phyloP scores from a whole-genome alignment of 345 rosid genomes.

The Arabis hirsuta region DNA sequence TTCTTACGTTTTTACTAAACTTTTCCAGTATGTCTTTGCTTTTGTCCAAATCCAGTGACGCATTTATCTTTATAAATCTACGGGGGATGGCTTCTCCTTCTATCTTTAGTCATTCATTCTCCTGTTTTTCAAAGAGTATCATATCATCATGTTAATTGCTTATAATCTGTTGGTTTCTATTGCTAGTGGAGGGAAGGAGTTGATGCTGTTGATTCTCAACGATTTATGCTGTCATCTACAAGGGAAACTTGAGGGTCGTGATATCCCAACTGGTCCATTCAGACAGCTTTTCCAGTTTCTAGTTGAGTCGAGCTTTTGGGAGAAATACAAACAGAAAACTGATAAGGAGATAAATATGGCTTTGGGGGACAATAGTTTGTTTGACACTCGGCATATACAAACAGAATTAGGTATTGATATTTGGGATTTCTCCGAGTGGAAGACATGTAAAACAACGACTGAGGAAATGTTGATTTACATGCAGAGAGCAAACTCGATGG shows the following conservation, averaged over 20 bases:
- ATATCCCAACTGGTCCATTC: conserved; percentile 78
- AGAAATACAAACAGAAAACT: conserved; percentile 51
- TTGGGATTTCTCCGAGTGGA: conserved; percentile 91
- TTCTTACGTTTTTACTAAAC: conserved; percentile 4
- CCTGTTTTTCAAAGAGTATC: conserved; percentile 19
- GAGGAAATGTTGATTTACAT: conserved; percentile 69
- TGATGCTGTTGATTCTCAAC: conserved; percentile 62
- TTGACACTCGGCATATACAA: conserved; percentile 53
- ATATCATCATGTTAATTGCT: not conserved
- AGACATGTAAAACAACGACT: conserved; percentile 60
- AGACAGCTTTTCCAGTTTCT: conserved; percentile 80
- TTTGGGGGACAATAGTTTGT: conserved; percentile 48
- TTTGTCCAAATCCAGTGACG: not conserved
- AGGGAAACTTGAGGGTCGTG: conserved; percentile 92
- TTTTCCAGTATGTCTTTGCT: conserved; percentile 17
- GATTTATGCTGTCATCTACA: conserved; percentile 83
- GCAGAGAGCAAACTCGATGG: conserved; percentile 67
- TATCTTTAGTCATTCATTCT: conserved; percentile 16
- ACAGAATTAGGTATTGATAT: conserved; percentile 63
- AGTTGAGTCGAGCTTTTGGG: conserved; percentile 59
- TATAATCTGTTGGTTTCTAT: conserved; percentile 38
- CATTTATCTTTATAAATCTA: conserved; percentile 5
- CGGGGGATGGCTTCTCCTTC: conserved; percentile 21
- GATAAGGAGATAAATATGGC: conserved; percentile 38
- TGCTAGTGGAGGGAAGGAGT: conserved; percentile 75